phyloP scores from a whole-genome alignment of 257 asterid genomes.

The Solanum dulcamara region DNA sequence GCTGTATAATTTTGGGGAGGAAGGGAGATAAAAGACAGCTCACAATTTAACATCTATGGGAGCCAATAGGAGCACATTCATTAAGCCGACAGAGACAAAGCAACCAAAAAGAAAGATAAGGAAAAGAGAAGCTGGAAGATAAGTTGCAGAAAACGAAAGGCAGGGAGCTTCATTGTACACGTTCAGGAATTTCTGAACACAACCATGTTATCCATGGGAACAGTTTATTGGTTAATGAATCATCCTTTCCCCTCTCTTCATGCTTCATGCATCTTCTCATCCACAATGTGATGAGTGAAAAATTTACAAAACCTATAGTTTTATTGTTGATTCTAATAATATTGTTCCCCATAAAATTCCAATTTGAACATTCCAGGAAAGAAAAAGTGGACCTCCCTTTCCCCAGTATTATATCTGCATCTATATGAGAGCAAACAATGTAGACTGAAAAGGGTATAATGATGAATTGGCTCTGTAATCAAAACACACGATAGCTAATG shows the following conservation, averaged over 20 bases:
- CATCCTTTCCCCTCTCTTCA: not conserved
- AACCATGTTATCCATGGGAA: not conserved
- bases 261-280: not conserved
- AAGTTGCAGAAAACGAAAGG: not conserved
- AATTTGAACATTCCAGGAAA: not conserved
- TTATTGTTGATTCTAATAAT: not conserved
- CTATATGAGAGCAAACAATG: not conserved
- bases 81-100: not conserved
- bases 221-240: not conserved
- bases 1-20: not conserved
- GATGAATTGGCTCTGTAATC: not conserved
- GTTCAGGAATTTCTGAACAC: not conserved
- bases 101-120: not conserved
- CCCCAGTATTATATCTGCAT: not conserved
- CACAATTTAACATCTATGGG: not conserved
- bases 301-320: not conserved
- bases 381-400: not conserved
- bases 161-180: not conserved
- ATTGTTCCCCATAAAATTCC: not conserved
- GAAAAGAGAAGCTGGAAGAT: not conserved
- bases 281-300: not conserved
- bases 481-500: not conserved
- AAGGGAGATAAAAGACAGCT: not conserved
- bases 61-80: not conserved
- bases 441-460: not conserved